Percentiles rank a stretch among this genome's conserved stretches.
phyloP scores from a whole-genome alignment of 1,139 yeast species.

The Scheffersomyces quercinus region DNA sequence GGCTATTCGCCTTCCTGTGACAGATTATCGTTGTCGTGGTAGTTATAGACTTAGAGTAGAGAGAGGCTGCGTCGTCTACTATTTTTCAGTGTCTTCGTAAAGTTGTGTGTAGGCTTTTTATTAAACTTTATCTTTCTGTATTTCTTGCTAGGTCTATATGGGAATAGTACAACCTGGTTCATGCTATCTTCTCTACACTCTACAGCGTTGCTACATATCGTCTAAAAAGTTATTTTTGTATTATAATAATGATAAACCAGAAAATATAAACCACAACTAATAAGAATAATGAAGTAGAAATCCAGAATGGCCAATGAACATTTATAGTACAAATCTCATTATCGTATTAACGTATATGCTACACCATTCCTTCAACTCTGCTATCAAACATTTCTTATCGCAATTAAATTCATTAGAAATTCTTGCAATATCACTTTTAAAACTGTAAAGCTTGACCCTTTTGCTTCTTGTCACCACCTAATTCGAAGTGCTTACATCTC shows the following conservation, averaged over 20 bases:
- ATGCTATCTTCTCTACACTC: too few species aligned
- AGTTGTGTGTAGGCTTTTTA: too few species aligned
- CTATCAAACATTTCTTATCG: not conserved
- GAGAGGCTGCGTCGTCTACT: too few species aligned
- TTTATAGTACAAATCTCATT: slow-evolving; percentile 1
- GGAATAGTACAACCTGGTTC: too few species aligned
- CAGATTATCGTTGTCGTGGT: too few species aligned
- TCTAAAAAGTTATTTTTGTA: not conserved
- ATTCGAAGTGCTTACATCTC: slow-evolving; percentile 99
- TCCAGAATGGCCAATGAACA: slow-evolving; percentile 12
- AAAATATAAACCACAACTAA: not conserved
- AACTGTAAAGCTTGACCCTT: slow-evolving; percentile 99
- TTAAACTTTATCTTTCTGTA: too few species aligned
- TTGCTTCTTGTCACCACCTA: slow-evolving; percentile 99
- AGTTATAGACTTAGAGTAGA: too few species aligned
- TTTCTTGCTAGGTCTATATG: too few species aligned
- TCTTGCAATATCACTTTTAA: slow-evolving; percentile 37
- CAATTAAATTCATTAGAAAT: not conserved
- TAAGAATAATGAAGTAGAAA: not conserved
- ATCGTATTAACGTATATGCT: not conserved
- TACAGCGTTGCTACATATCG: not conserved
- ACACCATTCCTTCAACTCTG: not conserved
- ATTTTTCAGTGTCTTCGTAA: too few species aligned
- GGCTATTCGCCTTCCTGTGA: too few species aligned
- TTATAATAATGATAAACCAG: not conserved